phyloP scores from a whole-genome alignment of 1,284 basidiomycete genomes.

The Inonotus hispidus region DNA sequence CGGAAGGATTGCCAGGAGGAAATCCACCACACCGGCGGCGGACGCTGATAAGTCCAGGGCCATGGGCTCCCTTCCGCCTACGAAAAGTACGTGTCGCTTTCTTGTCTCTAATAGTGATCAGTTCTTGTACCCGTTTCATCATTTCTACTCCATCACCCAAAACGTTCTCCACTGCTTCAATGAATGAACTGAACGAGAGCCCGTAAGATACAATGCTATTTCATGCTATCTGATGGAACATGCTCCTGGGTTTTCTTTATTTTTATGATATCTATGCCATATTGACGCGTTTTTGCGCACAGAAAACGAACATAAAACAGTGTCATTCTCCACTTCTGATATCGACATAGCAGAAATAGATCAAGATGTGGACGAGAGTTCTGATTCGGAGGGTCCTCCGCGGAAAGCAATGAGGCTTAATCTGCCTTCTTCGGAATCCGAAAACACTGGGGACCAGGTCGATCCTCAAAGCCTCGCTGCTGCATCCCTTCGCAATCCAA shows the following conservation, averaged over 20 bases:
- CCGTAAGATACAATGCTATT: too few relatives aligned
- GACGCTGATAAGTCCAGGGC: neutral
- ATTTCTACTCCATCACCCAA: too few relatives aligned
- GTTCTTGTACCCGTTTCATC: too few relatives aligned
- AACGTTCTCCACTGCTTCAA: too few relatives aligned
- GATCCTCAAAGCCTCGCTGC: conserved; percentile 18
- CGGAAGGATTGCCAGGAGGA: conserved; percentile 11
- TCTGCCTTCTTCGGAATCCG: conserved; percentile 7
- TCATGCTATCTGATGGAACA: too few relatives aligned
- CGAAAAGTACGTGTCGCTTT: conserved; percentile 4
- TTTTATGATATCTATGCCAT: neutral
- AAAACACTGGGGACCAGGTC: conserved; percentile 9
- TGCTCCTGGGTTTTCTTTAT: neutral
- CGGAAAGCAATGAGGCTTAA: conserved; percentile 15
- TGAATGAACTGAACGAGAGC: too few relatives aligned
- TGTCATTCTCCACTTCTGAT: conserved; percentile 14
- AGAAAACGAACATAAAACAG: conserved; percentile 9
- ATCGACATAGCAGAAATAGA: conserved; percentile 15
- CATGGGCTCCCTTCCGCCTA: neutral
- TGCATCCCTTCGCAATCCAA: conserved; percentile 18
- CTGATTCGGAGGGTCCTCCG: conserved; percentile 14
- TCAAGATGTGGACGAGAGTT: conserved; percentile 1
- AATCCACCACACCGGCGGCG: neutral
- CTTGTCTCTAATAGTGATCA: too few relatives aligned
- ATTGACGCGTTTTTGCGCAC: neutral